These are phyloP conservation scores for Carex myosuroides DNA, from an alignment of 176 grass and related monocot species.

Conservation along the genomic window DNA sequence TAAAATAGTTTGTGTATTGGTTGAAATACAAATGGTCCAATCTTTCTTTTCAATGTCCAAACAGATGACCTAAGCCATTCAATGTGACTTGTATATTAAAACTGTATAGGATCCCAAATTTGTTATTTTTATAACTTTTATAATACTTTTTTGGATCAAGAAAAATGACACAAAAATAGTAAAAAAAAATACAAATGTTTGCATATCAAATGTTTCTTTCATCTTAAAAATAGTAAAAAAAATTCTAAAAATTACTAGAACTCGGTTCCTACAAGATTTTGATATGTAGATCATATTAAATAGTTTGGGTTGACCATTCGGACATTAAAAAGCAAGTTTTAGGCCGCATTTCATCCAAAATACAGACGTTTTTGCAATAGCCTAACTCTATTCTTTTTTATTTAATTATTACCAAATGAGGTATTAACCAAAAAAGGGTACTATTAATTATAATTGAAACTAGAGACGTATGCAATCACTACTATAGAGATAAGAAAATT, in stretches of 20 bases:
- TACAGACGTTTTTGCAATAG: neutral
- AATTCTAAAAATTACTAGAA: neutral
- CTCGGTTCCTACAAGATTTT: neutral
- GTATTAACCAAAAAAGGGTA: neutral
- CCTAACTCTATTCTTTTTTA: neutral
- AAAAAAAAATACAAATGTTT: neutral
- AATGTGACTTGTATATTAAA: neutral
- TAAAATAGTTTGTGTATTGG: neutral
- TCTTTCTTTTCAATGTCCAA: neutral
- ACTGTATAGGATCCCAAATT: neutral
- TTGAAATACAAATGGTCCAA: neutral
- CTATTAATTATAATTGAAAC: slow-evolving; percentile 6
- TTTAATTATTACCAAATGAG: neutral
- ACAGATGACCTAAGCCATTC: neutral
- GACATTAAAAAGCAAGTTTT: neutral
- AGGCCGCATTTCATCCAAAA: neutral
- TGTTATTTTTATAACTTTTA: neutral
- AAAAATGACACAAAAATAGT: neutral
- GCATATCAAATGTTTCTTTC: neutral
- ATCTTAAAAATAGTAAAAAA: neutral
- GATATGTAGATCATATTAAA: neutral
- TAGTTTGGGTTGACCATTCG: neutral
- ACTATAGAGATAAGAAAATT: neutral
- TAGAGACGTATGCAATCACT: neutral
- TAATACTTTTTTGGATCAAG: neutral